These are phyloP conservation scores for Xanthoceras sorbifolium DNA, from an alignment of 345 rosid genomes.

Conservation along the genomic window DNA sequence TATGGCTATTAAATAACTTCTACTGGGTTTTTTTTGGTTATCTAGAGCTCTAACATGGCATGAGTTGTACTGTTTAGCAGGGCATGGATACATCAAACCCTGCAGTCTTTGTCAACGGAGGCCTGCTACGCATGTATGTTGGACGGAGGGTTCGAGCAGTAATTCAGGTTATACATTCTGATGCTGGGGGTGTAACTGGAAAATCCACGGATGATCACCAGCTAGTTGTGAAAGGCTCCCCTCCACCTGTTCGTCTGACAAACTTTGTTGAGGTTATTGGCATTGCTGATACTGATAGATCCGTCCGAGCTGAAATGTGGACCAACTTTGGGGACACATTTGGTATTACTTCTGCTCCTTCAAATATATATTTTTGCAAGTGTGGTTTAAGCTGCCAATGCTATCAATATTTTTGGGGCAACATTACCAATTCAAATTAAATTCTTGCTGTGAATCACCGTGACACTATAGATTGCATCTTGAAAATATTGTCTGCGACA, in stretches of 20 bases:
- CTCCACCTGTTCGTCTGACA: slow-evolving; percentile 49
- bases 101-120: slow-evolving; percentile 84
- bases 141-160: slow-evolving; percentile 76
- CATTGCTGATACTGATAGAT: slow-evolving; percentile 68
- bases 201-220: slow-evolving; percentile 73
- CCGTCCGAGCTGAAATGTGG: slow-evolving; percentile 66
- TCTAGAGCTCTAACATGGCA: not conserved
- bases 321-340: slow-evolving; percentile 76
- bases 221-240: slow-evolving; percentile 59
- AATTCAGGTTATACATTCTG: slow-evolving; percentile 62
- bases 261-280: slow-evolving; percentile 84
- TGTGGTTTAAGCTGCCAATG: not conserved
- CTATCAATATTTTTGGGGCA: not conserved
- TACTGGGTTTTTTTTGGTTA: not conserved
- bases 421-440: not conserved
- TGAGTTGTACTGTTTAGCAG: slow-evolving; percentile 4
- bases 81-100: slow-evolving; percentile 82
- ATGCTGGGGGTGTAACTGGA: slow-evolving; percentile 52
- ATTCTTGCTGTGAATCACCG: not conserved
- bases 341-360: slow-evolving; percentile 44
- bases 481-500: not conserved
- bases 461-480: not conserved
- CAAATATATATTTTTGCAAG: not conserved
- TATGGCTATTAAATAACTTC: not conserved
- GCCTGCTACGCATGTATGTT: slow-evolving; percentile 48